Evolutionary conservation across 768 basidiomycete species (phyloP).

Genomic region (Mycena amicta): DNA sequence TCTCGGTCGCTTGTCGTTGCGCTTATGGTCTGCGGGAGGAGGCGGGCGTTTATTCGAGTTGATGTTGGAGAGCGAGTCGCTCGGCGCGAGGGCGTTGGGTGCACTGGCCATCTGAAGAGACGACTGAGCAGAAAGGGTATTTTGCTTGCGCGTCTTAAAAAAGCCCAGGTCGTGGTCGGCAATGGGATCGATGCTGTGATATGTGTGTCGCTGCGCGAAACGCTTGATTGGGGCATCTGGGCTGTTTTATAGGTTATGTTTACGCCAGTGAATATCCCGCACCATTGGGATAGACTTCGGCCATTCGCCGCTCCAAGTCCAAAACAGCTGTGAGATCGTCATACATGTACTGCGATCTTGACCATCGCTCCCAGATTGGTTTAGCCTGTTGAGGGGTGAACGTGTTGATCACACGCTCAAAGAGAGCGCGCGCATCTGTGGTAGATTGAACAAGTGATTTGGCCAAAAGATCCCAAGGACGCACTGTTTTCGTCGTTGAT

Average conservation of each 20-base stretch:
- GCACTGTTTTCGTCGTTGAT: conserved; percentile 95
- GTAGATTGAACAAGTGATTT: too few species aligned
- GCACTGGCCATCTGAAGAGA: neutral
- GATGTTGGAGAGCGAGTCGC: neutral
- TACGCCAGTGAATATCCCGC: conserved; percentile 25
- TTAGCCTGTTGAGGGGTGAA: conserved; percentile 80
- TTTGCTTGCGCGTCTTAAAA: conserved; percentile 49
- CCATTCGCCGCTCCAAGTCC: conserved; percentile 87
- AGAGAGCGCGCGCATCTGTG: conserved; percentile 91
- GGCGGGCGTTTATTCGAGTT: conserved; percentile 32
- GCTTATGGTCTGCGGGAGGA: conserved; percentile 40
- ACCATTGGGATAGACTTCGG: conserved; percentile 88
- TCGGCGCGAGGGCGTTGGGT: neutral
- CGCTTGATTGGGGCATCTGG: conserved; percentile 89
- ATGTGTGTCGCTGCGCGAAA: conserved; percentile 84
- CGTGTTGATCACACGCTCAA: conserved; percentile 82
- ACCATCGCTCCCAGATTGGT: conserved; percentile 95
- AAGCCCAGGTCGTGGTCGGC: conserved; percentile 88
- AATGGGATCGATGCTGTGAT: conserved; percentile 85
- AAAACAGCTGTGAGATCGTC: conserved; percentile 88
- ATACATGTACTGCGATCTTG: conserved; percentile 92
- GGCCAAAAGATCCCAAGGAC: conserved; percentile 38
- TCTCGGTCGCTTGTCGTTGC: conserved; percentile 40
- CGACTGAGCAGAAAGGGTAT: neutral
- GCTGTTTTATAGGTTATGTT: neutral